Base-by-base conservation (phyloP, 2,329 filamentous ascomycete species). In the Diaporthe nobilis region DNA sequence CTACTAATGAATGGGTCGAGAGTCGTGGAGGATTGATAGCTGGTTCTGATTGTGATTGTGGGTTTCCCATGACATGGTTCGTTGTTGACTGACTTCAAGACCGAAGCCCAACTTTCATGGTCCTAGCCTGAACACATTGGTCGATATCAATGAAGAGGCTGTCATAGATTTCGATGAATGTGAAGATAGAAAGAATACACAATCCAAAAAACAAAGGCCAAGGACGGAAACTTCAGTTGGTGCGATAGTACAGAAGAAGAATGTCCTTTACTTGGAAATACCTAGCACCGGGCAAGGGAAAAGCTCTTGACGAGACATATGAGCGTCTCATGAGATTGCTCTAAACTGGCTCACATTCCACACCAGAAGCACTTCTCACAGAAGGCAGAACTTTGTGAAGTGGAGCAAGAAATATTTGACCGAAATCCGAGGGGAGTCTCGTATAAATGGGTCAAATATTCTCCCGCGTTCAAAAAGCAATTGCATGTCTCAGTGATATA, bases 1-100 rank as follows among this genome's bases (percentile, higher is more conserved):
- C 15, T 76, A 76, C 61, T 76, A 22, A 76, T 12, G 20, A 22
- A 76, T 12, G 20, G 20, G 2, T 42, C n/a, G 12, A 53, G 15
- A 10, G 34, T 15, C 42, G 25, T 58, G 25, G 39, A 5, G 60
- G 1, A 31, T 53, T 20, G 22, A 4, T 17, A 10, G 20, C 9
- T 3, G 22, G 13, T 10, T 3, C 6, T 17, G n/a, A 39, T 37
- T 20, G 17, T 39, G 2, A 4, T 28, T 3, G 7, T 39, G 28
- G 22, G 57, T 22, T 39, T 39, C 9, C n/a, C 20, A n/a, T 3
- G 13, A 15, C 10, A 25, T 31, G 15, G n/a, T 39, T 13, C 13
- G 1, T 42, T 7, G n/a, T 3, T 39, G 42, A 39, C 17, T 42
- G 49, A 55, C 22, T 28, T 51, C 22, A 47, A 1, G 25, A 25